These are phyloP conservation scores for Tetrahymena thermophila DNA, from an alignment of 73 alveolate genomes.

Conservation along the genomic window DNA sequence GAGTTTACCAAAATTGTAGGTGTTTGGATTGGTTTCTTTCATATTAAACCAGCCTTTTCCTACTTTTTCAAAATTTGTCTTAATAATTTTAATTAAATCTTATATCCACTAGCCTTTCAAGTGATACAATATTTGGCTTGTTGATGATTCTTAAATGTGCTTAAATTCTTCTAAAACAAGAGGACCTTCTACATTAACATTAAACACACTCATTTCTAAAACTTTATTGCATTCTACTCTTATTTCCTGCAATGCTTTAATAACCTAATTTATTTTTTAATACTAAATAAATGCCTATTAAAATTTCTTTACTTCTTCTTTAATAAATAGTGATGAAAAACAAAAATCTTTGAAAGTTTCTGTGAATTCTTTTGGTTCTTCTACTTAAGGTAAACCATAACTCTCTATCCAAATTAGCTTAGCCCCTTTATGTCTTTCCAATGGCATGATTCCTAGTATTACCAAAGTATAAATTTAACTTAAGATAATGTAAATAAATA, in stretches of 20 bases:
- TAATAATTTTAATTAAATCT: slow-evolving; percentile 78
- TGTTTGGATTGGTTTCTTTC: slow-evolving; percentile 92
- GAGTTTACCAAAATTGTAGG: slow-evolving; percentile 94
- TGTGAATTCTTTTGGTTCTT: slow-evolving; percentile 65
- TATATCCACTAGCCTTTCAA: slow-evolving; percentile 91
- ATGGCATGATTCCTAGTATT: background rate
- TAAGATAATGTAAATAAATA: background rate
- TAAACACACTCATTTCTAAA: slow-evolving; percentile 68
- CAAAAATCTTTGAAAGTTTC: slow-evolving; percentile 83
- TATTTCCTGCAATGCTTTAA: slow-evolving; percentile 75
- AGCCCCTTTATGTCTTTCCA: background rate
- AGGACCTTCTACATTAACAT: slow-evolving; percentile 73
- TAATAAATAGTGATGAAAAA: slow-evolving; percentile 72
- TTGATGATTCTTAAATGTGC: slow-evolving; percentile 80
- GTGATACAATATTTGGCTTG: slow-evolving; percentile 69
- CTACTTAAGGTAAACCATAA: background rate
- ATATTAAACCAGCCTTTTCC: slow-evolving; percentile 98
- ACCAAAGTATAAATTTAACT: too few relatives aligned
- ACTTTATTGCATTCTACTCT: slow-evolving; percentile 90
- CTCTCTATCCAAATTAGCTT: background rate
- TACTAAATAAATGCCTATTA: background rate
- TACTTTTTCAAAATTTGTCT: slow-evolving; percentile 80
- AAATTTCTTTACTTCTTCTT: slow-evolving; percentile 59
- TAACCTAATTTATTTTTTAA: background rate
- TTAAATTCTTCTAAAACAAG: slow-evolving; percentile 93